phyloP scores from a whole-genome alignment of 2,329 filamentous ascomycete genomes.

The Daldinia sp. region DNA sequence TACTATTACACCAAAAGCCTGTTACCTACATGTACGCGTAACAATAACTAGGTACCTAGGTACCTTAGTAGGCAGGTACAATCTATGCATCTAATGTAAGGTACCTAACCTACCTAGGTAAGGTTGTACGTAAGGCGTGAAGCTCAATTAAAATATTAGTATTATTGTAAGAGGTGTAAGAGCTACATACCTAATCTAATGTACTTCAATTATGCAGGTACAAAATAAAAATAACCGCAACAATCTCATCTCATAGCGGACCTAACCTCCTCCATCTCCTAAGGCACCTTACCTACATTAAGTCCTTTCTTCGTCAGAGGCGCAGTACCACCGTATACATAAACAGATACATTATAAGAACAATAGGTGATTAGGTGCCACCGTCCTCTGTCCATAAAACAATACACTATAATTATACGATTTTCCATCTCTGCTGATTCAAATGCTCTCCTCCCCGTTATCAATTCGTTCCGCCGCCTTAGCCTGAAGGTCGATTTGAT shows the following conservation, averaged over 20 bases:
- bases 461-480: slow-evolving; percentile 17
- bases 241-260: not conserved
- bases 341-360: not conserved
- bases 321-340: not conserved
- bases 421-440: not conserved
- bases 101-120: too few species aligned
- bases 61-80: too few species aligned
- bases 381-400: not conserved
- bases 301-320: not conserved
- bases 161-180: too few species aligned
- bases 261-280: too few species aligned
- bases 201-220: not conserved
- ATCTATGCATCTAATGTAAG: too few species aligned
- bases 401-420: not conserved
- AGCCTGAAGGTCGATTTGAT: slow-evolving; percentile 45
- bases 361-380: not conserved
- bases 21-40: not conserved
- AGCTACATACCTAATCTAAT: not conserved
- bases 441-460: not conserved
- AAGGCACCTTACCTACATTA: not conserved
- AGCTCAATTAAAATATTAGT: too few species aligned
- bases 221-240: not conserved
- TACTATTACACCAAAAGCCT: not conserved
- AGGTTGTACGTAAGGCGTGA: too few species aligned
- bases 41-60: not conserved